Base-by-base conservation (phyloP, 192 early-diverging fungal species). In the Backusella macrospora region DNA sequence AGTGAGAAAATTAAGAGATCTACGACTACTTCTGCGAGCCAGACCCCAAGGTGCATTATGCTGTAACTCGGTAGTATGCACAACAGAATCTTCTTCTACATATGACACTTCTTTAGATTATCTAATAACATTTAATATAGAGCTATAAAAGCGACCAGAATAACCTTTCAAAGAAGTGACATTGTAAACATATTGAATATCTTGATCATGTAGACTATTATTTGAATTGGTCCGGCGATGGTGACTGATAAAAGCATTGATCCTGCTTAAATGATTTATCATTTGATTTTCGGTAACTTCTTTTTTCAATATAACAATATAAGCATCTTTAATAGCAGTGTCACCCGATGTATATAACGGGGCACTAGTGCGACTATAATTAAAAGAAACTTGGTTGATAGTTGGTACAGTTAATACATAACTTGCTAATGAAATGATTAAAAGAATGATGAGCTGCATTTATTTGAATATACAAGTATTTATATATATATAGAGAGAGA, bases 11-110 rank as follows among this genome's bases (percentile, higher is more conserved):
- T 84, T 78, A 68, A 90, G 82, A 14, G 74, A 75, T 70, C 88
- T 73, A 66, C 89, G 91, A 79, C 93, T 91, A 23, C 91, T 92
- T 72, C 93, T 90, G 70, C 94, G 92, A 37, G 90, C 84, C 18
- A 96, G 79, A 38, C 93, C 93, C 95, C 95, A 96, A 13, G 94
- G 94, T 14, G 93, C 91, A 75, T 83, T 77, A 71, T 79, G 78
- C 77, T 96, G 88, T 29, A 80, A 73, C 16, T 85, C 90, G 16
- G 75, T 72, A 5, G 90, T 83, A 81, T 91, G 87, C 38, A 95
- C 91, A 7, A 90, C 68, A 65, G 91, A 87, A 83, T 96, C 95
- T 55, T 81, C 81, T 80, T 96, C 94, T 59, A 96, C 88, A 70
- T 89, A 94, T 8, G 81, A 91, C 23, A 96, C 90, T 73, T 91